Percentiles rank a stretch among this genome's conserved stretches.
These are phyloP conservation scores for Cladosporium oxysporum DNA, from an alignment of 2,329 filamentous ascomycete species.

Conservation along the genomic window DNA sequence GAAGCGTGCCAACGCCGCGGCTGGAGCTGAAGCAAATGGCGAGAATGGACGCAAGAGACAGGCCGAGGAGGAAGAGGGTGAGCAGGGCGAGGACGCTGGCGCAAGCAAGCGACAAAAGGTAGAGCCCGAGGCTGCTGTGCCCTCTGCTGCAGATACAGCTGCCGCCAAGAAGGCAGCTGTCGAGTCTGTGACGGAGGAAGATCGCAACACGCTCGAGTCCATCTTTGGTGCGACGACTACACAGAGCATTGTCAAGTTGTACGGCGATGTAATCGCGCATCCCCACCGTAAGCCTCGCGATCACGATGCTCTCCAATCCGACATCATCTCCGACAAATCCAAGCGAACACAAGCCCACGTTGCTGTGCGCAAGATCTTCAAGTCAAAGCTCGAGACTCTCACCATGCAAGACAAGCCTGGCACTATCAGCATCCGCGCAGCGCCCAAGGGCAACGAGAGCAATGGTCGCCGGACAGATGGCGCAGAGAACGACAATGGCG, in stretches of 20 bases:
- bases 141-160: slow-evolving; percentile 11
- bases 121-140: slow-evolving; percentile 18
- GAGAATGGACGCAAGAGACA: slow-evolving; percentile 18
- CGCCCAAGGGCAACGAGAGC: slow-evolving; percentile 30
- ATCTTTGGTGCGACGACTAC: slow-evolving; percentile 57
- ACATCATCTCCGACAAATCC: slow-evolving; percentile 61
- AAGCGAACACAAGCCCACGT: slow-evolving; percentile 65
- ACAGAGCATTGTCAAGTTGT: slow-evolving; percentile 55
- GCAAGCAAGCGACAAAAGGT: slow-evolving; percentile 29
- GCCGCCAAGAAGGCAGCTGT: slow-evolving; percentile 17
- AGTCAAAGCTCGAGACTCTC: slow-evolving; percentile 72
- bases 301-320: slow-evolving; percentile 55
- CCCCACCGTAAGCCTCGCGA: slow-evolving; percentile 59
- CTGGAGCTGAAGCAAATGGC: slow-evolving; percentile 10
- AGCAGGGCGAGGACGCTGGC: slow-evolving; percentile 6
- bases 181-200: slow-evolving; percentile 9
- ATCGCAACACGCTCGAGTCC: slow-evolving; percentile 34
- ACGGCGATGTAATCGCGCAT: slow-evolving; percentile 54
- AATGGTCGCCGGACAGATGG: slow-evolving; percentile 25
- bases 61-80: slow-evolving; percentile 15
- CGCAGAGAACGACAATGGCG: slow-evolving; percentile 13
- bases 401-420: slow-evolving; percentile 72
- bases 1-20: slow-evolving; percentile 6
- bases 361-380: slow-evolving; percentile 74
- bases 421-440: slow-evolving; percentile 62